Evolutionary conservation across 1,284 basidiomycete species (phyloP), one percentile per base, ranked within the genome.

Genomic region (Mrakiaceae sp.): DNA sequence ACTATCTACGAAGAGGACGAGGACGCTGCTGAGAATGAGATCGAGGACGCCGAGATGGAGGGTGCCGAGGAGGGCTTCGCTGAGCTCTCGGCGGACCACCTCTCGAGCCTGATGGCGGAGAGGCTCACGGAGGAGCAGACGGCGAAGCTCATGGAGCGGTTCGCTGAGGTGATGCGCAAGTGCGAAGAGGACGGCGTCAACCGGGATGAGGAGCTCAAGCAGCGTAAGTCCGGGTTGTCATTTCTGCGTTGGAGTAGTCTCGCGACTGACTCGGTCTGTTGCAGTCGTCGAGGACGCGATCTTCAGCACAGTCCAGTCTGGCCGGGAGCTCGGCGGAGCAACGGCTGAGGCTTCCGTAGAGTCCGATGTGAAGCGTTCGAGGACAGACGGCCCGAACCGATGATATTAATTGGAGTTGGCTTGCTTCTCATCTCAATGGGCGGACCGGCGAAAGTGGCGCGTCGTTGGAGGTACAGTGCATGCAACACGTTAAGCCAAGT

Each of bases 61-160:
- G 49, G 16, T 51, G 49, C 11, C n/a, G 5, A 52, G 11, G 27
- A 14, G 52, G 16, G 27, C 27, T 27, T 27, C 46, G 3, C 60
- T 58, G 54, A 54, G 11, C 16, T 66, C 27, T 55, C 52, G 14
- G 42, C 40, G 39, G 83, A 87, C 72, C 81, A 87, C 68, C 80
- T 81, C 12, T 84, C 88, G 72, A 83, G 91, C 67, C 74, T 78
- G 50, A 83, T 83, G 49, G 85, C 87, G 8, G 83, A 88, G 69
- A 75, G 78, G 47, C 81, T 92, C 68, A 88, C 90, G 4, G 79
- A 83, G 52, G 79, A 80, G 53, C 81, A 83, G 49, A 84, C 87
- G 46, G 79, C 83, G 68, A 79, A 80, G 59, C 86, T 89, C 72
- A 83, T 87, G 79, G 74, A 80, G 69, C 82, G 60, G 58, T 66